Percentiles rank a stretch among this genome's conserved stretches.
These are phyloP conservation scores for Trichophaea hybrida DNA, from an alignment of 2,329 filamentous ascomycete species.

Conservation along the genomic window DNA sequence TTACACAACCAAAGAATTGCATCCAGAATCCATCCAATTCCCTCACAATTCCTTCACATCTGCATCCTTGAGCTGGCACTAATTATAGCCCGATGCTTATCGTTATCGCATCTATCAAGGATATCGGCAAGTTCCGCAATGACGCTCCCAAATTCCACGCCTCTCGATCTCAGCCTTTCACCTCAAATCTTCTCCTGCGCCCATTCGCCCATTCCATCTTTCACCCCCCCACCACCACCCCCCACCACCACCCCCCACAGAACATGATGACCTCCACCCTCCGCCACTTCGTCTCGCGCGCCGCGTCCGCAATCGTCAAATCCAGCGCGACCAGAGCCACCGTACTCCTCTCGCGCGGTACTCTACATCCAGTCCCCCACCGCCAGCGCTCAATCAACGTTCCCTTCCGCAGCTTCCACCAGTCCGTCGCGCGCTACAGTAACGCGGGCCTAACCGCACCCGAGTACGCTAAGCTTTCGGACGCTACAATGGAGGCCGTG, in stretches of 20 bases:
- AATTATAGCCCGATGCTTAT: background rate
- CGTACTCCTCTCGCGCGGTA: background rate
- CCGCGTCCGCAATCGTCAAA: background rate
- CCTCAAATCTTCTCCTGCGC: background rate
- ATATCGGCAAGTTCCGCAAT: background rate
- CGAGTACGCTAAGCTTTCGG: slow-evolving; percentile 18
- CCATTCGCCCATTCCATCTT: background rate
- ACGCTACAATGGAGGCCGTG: slow-evolving; percentile 35
- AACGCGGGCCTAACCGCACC: background rate
- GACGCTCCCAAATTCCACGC: background rate
- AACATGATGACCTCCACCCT: background rate
- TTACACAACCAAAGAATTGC: too few species aligned
- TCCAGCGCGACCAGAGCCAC: background rate
- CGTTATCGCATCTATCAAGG: background rate
- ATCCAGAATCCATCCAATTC: too few species aligned
- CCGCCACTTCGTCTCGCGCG: background rate
- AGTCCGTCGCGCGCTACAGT: background rate
- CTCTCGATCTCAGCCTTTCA: background rate
- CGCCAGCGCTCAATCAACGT: background rate
- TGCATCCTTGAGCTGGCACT: background rate
- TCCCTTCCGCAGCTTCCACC: background rate
- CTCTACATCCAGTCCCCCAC: background rate
- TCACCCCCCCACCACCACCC: background rate
- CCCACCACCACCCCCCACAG: background rate
- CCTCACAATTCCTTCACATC: too few species aligned